phyloP scores from a whole-genome alignment of 2,329 filamentous ascomycete genomes.

The Calonectria montana region DNA sequence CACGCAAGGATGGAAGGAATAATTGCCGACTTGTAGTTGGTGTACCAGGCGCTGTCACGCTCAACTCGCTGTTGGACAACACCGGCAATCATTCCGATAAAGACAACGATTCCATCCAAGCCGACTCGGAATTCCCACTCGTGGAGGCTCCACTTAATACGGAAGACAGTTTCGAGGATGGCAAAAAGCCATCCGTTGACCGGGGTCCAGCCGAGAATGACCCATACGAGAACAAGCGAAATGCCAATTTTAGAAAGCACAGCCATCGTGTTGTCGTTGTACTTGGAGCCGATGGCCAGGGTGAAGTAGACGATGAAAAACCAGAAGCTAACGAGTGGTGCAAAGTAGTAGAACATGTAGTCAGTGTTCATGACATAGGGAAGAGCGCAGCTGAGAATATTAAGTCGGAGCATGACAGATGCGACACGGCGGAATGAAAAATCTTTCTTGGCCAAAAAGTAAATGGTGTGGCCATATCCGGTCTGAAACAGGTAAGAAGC shows the following conservation, averaged over 20 bases:
- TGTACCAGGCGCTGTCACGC: conserved; percentile 31
- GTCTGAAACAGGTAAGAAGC: conserved; percentile 72
- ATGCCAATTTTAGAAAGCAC: conserved; percentile 60
- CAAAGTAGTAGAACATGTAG: conserved; percentile 66
- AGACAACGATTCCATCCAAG: conserved; percentile 67
- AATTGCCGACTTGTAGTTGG: conserved; percentile 35
- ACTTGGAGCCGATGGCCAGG: conserved; percentile 53
- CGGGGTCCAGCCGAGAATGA: conserved; percentile 28
- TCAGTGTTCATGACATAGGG: conserved; percentile 67
- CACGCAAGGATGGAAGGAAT: conserved; percentile 41
- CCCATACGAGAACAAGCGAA: conserved; percentile 53
- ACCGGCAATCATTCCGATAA: conserved; percentile 62
- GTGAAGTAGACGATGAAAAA: conserved; percentile 68
- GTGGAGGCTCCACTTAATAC: conserved; percentile 59
- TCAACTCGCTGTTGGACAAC: conserved; percentile 38
- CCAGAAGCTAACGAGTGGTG: conserved; percentile 70
- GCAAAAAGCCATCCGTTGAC: conserved; percentile 34
- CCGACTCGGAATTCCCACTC: conserved; percentile 63
- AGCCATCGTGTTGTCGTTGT: conserved; percentile 56
- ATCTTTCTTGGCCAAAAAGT: conserved; percentile 67
- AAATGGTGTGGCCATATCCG: conserved; percentile 70
- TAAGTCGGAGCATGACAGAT: conserved; percentile 66
- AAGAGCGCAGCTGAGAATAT: conserved; percentile 64
- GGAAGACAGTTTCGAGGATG: conserved; percentile 54
- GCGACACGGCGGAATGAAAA: conserved; percentile 66